Evolutionary conservation across 345 rosid genomes (phyloP), one percentile per base, ranked within the genome.

Genomic region (Gossypium raimondii): DNA sequence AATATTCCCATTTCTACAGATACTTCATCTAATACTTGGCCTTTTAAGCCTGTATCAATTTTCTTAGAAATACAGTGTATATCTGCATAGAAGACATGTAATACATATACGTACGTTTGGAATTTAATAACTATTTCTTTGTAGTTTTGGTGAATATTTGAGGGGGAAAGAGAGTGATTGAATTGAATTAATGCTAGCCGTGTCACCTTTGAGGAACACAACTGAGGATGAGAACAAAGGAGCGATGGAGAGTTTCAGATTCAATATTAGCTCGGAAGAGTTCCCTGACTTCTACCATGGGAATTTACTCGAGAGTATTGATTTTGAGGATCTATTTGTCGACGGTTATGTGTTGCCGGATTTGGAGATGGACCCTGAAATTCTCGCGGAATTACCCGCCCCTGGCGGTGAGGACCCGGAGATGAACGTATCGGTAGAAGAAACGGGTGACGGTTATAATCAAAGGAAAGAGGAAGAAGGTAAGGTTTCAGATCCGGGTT

Each of bases 131-230:
- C 14, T 11, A 1, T 67, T 18, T 20, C 22, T 29, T 29, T 45
- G 29, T 57, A 14, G 66, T 38, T 72, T 64, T 14, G 70, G 12
- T 67, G 24, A 20, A 67, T 73, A 53, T 20, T 51, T 41, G 14
- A 12, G 2, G 25, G 74, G 27, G 34, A 11, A n/a, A 20, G 44
- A 20, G 16, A 58, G 52, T 45, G 43, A 22, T 24, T 24, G 82
- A 48, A 78, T 83, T 86, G 82, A 48, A 79, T 83, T 86, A 66
- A 91, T 95, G 99, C 88, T 92, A 61, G 94, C 97, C 72, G 88
- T 88, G 75, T 84, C 97, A 45, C 82, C 89, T 43, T 68, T 82
- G 82, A 78, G 83, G 78, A 77, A 74, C 83, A 47, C 81, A 50
- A 70, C 25, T 14, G 82, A 85, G 58, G 86, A 79, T 72, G 87